phyloP scores from a whole-genome alignment of 176 grass and related monocot species.

The Stipa capillata region DNA sequence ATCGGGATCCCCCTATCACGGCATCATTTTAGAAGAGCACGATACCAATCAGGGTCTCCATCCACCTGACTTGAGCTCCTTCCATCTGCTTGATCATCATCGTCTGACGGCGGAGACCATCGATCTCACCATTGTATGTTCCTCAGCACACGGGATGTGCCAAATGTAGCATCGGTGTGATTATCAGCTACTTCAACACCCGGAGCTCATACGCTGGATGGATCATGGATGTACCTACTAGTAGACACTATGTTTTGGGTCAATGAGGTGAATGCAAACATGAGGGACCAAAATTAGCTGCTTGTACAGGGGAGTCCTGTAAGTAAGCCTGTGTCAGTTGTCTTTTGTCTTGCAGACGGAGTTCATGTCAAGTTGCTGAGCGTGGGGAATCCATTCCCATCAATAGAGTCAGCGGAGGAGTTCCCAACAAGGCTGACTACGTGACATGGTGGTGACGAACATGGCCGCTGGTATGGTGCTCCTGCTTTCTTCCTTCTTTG shows the following conservation, averaged over 20 bases:
- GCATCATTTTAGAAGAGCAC: not conserved
- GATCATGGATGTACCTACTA: not conserved
- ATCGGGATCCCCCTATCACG: not conserved
- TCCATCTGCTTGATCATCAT: not conserved
- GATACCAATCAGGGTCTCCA: not conserved
- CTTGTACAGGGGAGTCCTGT: constrained; percentile 5
- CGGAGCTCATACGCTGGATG: not conserved
- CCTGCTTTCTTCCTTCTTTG: too few species aligned
- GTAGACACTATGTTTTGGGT: not conserved
- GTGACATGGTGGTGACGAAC: too few species aligned
- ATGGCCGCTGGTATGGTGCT: too few species aligned
- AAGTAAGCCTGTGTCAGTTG: not conserved
- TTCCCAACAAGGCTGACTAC: too few species aligned
- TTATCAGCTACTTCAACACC: not conserved
- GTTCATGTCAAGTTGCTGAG: not conserved
- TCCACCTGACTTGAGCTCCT: not conserved
- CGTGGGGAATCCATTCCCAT: too few species aligned
- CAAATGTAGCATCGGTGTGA: too few species aligned
- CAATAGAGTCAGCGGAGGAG: too few species aligned
- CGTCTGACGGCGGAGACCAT: not conserved
- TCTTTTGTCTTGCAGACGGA: not conserved
- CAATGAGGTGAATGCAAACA: not conserved
- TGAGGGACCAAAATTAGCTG: not conserved
- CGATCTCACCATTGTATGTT: not conserved
- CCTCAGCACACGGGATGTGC: not conserved